Evolutionary conservation across 495 filamentous ascomycete species (phyloP), one percentile per base, ranked within the genome.

Genomic region (Penicillium paxilli): DNA sequence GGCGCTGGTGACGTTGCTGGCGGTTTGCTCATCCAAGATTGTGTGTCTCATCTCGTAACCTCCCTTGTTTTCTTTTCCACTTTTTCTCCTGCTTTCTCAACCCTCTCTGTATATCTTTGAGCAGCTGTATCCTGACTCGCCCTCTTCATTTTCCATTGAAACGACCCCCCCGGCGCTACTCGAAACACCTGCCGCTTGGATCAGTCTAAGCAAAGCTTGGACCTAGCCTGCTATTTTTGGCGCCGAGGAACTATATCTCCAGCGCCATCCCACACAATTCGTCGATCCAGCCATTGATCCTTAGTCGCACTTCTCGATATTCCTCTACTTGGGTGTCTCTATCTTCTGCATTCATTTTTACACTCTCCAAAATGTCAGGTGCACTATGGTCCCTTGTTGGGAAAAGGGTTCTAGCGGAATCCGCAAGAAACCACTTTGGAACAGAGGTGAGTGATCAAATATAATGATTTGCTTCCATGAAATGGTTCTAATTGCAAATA

Each of bases 331-430:
- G 16, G 17, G 16, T 38, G 17, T n/a, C 16, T 4, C 16, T 7
- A 38, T 38, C 16, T 38, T 38, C n/a, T 5, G 8, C 4, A n/a
- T n/a, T 19, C 7, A 16, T 16, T 38, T 38, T 19, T 5, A 19
- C 4, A n/a, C 16, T 19, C 7, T 38, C 35, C 35, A 53, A 6
- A 24, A 86, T 87, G 83, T 76, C 83, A 22, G 66, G 70, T 35
- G 47, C 76, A 30, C 59, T 87, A 1, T 71, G 74, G 20, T 83
- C 80, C 45, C 66, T 87, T 33, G 73, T 90, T 37, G 76, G 80
- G 57, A 87, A 89, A 65, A 84, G 75, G 58, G 80, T 91, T 45
- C 73, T 90, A 22, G 84, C 79, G 24, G 87, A 89, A 65, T 80
- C 80, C 10, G 69, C 81, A 16, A 73, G 78, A 41, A 89, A 90